Base-by-base conservation (phyloP, 1,139 yeast genomes). In the Scheffersomyces stambukii region DNA sequence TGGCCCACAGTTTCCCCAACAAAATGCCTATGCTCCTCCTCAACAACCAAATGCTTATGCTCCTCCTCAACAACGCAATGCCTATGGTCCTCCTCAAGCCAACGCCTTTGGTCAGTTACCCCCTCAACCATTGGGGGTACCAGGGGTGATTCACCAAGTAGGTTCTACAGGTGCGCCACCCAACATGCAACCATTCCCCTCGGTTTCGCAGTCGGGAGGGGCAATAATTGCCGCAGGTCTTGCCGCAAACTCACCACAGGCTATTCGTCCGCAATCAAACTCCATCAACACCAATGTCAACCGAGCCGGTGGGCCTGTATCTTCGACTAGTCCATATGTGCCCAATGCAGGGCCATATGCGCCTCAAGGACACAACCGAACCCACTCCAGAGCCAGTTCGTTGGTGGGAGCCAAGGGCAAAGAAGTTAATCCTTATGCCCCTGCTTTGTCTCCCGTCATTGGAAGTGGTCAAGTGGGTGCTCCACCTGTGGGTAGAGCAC, bases 271-370 rank as follows among this genome's bases (percentile, higher is more conserved):
- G 14, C 30, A 31, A 4, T 13, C 31, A 9, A 18, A 19, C 13
- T 25, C 35, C 6, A 29, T 51, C 8, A 50, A 51, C 26, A 53
- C 60, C 4, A 48, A 42, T 34, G 38, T 53, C 8, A 34, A 42
- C 2, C 46, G 43, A 23, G 30, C 37, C 8, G 39, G 30, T 14
- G 44, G 43, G 4, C 21, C 21, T 21, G 27, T 35, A 21, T 31
- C 35, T 5, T 13, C 28, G 13, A 45, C 45, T 27, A 64, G 70
- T 36, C 71, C 72, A 2, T 67, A 67, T 39, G 67, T 67, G 13
- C 74, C 74, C 1, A 57, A 57, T 31, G 57, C 65, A 4, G 74
- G 74, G 3, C 73, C 72, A 1, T 67, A 67, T 37, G 73, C 67
- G 4, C 74, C 74, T 6, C 53, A 53, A 30, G 47, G 43, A 27